Evolutionary conservation across 106 monocot species (phyloP).

Genomic region (Gastrodia elata): DNA sequence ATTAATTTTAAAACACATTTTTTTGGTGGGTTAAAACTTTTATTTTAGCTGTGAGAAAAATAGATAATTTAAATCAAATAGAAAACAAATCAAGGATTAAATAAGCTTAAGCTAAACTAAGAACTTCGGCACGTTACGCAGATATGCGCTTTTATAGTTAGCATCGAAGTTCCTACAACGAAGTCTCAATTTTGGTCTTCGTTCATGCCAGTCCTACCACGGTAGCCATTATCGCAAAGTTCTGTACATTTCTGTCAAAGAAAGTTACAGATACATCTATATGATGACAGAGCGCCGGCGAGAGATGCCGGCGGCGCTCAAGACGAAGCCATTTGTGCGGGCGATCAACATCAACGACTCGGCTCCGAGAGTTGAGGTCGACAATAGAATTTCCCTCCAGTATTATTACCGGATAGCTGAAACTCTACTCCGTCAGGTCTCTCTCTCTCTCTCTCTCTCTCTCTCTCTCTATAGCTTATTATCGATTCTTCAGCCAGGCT

Average conservation of each 20-base stretch:
- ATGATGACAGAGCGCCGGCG: constrained; percentile 6
- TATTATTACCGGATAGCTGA: constrained; percentile 77
- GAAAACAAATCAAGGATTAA: too few species aligned
- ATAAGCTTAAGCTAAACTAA: too few species aligned
- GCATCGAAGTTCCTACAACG: background rate
- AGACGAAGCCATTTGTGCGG: constrained; percentile 12
- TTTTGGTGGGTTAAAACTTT: too few species aligned
- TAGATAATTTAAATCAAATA: too few species aligned
- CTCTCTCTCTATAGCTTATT: constrained; percentile 10
- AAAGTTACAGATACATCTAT: background rate
- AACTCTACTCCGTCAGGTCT: constrained; percentile 69
- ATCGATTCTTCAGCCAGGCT: background rate
- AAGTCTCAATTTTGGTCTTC: background rate
- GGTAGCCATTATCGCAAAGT: background rate
- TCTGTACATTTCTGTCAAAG: background rate
- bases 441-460: constrained; percentile 20
- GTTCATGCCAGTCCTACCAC: background rate
- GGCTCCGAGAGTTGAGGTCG: constrained; percentile 54
- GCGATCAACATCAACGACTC: constrained; percentile 63
- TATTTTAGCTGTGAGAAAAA: too few species aligned
- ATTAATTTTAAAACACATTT: too few species aligned
- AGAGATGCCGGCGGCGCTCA: background rate
- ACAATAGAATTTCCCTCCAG: constrained; percentile 52
- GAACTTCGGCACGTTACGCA: too few species aligned
- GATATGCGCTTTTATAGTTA: too few species aligned